Evolutionary conservation across 208 protist species (phyloP), one percentile per base, ranked within the genome.

Genomic region (Crithidia acanthocephali): DNA sequence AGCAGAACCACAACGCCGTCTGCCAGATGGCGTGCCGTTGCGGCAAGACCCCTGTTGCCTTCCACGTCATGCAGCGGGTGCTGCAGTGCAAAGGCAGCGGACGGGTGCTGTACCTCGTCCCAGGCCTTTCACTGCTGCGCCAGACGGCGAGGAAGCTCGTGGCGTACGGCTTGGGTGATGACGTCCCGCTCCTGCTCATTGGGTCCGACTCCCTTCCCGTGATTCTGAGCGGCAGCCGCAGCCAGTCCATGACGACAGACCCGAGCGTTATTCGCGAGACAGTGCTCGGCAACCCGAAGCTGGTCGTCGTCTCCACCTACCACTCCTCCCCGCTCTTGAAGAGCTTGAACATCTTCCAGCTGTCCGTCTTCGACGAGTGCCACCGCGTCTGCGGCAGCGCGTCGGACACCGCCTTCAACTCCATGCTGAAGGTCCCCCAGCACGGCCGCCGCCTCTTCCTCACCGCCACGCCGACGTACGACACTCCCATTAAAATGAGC

Each of bases 11-110:
- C 10, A 72, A 74, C 23, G 73, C 88, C 1, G 82, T 93, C 25
- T 93, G 85, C 52, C 88, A 93, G 79, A 93, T 93, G 85, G 88
- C 88, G 6, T 93, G 88, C 65, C 76, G 88, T 13, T 93, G 88
- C 66, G 88, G 88, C 25, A 93, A 93, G 67, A 93, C 88, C 10
- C 88, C 88, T 5, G 88, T 93, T 2, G 88, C 88, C 11, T 93
- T 78, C 80, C 66, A 79, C 37, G 79, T 88, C 35, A 68, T 93
- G 40, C 74, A 82, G 56, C 67, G 32, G 22, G 58, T 74, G 13
- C 60, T 83, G 32, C 25, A 67, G 45, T 7, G 56, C 18, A 28
- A 28, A 1, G 47, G 53, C 18, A 68, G 66, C 23, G 64, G 48
- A 2, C 65, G 70, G 0, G 79, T 93, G 58, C 80, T 93, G 42